Evolutionary conservation across 2,329 filamentous ascomycete genomes (phyloP).

Genomic region (Massarina eburnea): DNA sequence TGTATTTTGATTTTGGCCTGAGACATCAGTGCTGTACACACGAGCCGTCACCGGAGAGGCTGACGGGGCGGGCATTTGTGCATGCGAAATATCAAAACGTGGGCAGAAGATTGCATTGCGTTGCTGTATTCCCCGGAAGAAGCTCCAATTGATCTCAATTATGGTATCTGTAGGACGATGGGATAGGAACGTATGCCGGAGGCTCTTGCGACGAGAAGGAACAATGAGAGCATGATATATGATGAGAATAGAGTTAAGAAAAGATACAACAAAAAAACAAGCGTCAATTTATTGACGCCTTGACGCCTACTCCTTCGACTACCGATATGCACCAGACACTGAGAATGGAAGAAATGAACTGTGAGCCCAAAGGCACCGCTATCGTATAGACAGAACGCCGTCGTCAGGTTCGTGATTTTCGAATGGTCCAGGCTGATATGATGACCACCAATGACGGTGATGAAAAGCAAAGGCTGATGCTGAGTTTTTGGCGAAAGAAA

Average conservation of each 20-base stretch:
- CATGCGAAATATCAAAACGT: background rate
- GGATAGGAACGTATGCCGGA: conserved; percentile 3
- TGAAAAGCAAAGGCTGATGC: conserved; percentile 5
- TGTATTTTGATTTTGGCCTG: no score
- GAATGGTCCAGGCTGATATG: conserved; percentile 16
- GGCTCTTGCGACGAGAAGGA: background rate
- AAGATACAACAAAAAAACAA: conserved; percentile 4
- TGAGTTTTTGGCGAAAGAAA: conserved; percentile 4
- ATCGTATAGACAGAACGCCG: conserved; percentile 15
- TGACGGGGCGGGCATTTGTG: background rate
- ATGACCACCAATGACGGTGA: conserved; percentile 8
- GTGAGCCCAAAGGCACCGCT: conserved; percentile 9
- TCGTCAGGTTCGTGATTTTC: conserved; percentile 23
- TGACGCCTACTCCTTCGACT: conserved; percentile 10
- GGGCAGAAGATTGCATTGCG: no score
- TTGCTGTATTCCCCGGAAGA: no score
- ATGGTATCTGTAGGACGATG: conserved; percentile 7
- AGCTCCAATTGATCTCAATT: conserved; percentile 4
- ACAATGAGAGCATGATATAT: background rate
- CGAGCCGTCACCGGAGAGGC: background rate
- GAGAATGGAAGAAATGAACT: conserved; percentile 5
- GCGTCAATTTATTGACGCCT: background rate
- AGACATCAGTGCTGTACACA: background rate
- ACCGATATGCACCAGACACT: conserved; percentile 22
- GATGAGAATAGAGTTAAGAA: background rate